Evolutionary conservation across 1,284 basidiomycete species (phyloP).

Genomic region (Rhizoctonia solani): DNA sequence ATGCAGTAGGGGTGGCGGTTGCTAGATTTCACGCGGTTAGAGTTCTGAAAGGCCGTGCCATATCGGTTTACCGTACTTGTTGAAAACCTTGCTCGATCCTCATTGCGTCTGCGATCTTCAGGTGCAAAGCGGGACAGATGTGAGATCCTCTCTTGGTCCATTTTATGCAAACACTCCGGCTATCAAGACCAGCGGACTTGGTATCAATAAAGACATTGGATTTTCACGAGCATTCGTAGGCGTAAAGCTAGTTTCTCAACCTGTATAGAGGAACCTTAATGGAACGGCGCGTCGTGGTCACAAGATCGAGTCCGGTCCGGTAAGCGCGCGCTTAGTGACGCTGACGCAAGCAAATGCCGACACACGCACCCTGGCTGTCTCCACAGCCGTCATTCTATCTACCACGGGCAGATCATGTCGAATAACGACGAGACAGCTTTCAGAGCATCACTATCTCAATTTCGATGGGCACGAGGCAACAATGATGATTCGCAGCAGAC

Average conservation of each 20-base stretch:
- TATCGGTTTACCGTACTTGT: conserved; percentile 52
- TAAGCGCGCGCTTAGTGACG: background rate
- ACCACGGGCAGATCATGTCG: background rate
- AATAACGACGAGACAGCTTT: conserved; percentile 33
- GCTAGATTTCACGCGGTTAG: conserved; percentile 39
- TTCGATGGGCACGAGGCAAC: conserved; percentile 80
- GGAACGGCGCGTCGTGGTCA: too few relatives aligned
- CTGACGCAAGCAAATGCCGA: background rate
- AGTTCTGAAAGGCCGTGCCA: background rate
- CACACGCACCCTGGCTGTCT: background rate
- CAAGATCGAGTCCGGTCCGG: too few relatives aligned
- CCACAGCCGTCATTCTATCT: background rate
- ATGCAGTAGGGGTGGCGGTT: conserved; percentile 55
- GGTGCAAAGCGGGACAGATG: too few relatives aligned
- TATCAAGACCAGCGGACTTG: background rate
- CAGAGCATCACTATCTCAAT: conserved; percentile 49
- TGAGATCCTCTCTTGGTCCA: too few relatives aligned
- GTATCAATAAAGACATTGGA: too few relatives aligned
- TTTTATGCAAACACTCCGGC: too few relatives aligned
- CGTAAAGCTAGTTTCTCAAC: background rate
- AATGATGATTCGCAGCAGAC: conserved; percentile 69
- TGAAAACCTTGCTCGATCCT: conserved; percentile 68
- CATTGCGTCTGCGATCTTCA: conserved; percentile 56
- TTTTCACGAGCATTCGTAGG: background rate
- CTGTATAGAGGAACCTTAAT: too few relatives aligned